Percentiles rank a stretch among this genome's conserved stretches.
phyloP scores from a whole-genome alignment of 495 filamentous ascomycete genomes.

The Xylaria flabelliformis region DNA sequence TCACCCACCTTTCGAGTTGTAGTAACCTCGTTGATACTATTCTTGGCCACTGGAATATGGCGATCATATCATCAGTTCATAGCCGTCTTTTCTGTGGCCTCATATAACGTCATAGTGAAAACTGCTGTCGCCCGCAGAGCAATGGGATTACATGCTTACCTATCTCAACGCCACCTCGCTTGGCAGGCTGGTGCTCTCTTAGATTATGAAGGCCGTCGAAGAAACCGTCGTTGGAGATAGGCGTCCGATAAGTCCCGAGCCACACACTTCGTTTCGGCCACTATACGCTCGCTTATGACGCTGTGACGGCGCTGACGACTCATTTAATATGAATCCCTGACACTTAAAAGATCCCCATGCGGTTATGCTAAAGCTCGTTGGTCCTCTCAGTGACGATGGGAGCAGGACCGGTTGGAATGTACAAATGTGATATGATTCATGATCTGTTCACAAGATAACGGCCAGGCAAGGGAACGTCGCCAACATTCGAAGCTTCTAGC shows the following conservation, averaged over 20 bases:
- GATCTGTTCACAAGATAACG: background rate
- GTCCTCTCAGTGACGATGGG: background rate
- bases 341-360: background rate
- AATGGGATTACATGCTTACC: background rate
- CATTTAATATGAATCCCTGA: background rate
- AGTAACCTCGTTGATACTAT: background rate
- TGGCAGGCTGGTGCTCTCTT: background rate
- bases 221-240: background rate
- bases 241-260: background rate
- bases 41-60: background rate
- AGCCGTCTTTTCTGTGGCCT: background rate
- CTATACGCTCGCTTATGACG: background rate
- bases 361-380: background rate
- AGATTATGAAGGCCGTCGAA: background rate
- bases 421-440: background rate
- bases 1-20: background rate
- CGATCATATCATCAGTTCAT: background rate
- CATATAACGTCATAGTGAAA: background rate
- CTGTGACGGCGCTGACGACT: background rate
- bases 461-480: background rate
- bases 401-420: background rate
- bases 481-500: background rate
- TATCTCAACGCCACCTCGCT: background rate
- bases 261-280: background rate
- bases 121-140: background rate